Percentiles rank a stretch among this genome's conserved stretches.
Conservation (phyloP, 2,329 filamentous ascomycete genomes). For the Xylariaceae sp. region DNA sequence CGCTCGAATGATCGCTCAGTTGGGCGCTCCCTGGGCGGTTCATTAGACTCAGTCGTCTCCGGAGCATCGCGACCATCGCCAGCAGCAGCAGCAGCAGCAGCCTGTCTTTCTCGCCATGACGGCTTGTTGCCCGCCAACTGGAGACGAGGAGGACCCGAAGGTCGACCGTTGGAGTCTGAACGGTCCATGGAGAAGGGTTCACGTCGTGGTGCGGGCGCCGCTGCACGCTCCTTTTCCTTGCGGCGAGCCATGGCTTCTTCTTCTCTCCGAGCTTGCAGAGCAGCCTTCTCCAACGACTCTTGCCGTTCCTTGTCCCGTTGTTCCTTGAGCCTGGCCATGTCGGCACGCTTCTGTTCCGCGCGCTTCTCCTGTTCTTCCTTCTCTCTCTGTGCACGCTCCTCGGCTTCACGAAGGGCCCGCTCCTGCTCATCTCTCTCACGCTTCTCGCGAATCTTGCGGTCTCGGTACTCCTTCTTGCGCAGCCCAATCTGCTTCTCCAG, state of each 20-base stretch:
- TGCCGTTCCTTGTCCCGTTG: conserved; percentile 60
- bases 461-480: conserved; percentile 81
- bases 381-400: conserved; percentile 72
- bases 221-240: conserved; percentile 52
- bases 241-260: conserved; percentile 78
- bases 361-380: conserved; percentile 75
- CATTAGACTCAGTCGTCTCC: conserved; percentile 22
- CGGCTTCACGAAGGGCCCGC: conserved; percentile 69
- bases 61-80: conserved; percentile 14
- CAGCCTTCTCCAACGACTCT: conserved; percentile 57
- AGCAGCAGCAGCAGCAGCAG: conserved; percentile 21
- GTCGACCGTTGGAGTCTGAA: conserved; percentile 37
- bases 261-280: conserved; percentile 71
- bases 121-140: conserved; percentile 42
- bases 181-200: conserved; percentile 33
- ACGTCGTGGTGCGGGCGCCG: conserved; percentile 26
- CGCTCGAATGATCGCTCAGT: no score
- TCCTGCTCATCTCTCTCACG: conserved; percentile 80
- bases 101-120: conserved; percentile 54
- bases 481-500: conserved; percentile 84
- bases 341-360: conserved; percentile 72
- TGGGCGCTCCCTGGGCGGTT: conserved; percentile 8
- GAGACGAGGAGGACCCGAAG: conserved; percentile 47
- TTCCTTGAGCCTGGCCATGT: conserved; percentile 59
- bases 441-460: conserved; percentile 75